Percentiles rank a stretch among this genome's conserved stretches.
Conservation (phyloP, 2,329 filamentous ascomycete genomes). For the Orbilia ellipsospora region DNA sequence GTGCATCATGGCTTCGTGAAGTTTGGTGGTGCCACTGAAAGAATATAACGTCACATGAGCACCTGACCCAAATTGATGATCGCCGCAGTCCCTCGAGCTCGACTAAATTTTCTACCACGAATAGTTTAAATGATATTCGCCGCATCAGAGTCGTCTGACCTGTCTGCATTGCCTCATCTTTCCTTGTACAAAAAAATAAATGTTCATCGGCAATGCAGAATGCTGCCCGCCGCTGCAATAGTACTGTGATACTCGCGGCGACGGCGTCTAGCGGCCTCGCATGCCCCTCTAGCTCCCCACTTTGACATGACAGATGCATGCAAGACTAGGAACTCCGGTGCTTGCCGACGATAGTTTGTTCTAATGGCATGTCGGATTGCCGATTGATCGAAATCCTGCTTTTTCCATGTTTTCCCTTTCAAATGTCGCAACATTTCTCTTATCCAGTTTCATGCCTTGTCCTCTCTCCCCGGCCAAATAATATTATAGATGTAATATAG, state of each 20-base stretch:
- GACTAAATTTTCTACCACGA: conserved; percentile 11
- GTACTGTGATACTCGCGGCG: conserved; percentile 3
- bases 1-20: background rate
- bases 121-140: conserved; percentile 35
- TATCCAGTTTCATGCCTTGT: background rate
- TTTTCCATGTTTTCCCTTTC: conserved; percentile 2
- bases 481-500: conserved; percentile 26
- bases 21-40: conserved; percentile 16
- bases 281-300: background rate
- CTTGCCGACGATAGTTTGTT: conserved; percentile 1
- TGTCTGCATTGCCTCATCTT: conserved; percentile 31
- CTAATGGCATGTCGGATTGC: too few species aligned
- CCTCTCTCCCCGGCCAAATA: background rate
- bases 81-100: conserved; percentile 13
- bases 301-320: background rate
- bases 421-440: conserved; percentile 5
- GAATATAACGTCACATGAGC: conserved; percentile 30
- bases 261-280: conserved; percentile 9
- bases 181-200: background rate
- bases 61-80: conserved; percentile 31
- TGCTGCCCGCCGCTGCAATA: background rate
- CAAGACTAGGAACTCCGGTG: background rate
- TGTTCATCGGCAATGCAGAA: background rate
- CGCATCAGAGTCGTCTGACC: conserved; percentile 47
- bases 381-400: conserved; percentile 27